phyloP scores from a whole-genome alignment of 805 yeast species.

The Candida stauntonica region DNA sequence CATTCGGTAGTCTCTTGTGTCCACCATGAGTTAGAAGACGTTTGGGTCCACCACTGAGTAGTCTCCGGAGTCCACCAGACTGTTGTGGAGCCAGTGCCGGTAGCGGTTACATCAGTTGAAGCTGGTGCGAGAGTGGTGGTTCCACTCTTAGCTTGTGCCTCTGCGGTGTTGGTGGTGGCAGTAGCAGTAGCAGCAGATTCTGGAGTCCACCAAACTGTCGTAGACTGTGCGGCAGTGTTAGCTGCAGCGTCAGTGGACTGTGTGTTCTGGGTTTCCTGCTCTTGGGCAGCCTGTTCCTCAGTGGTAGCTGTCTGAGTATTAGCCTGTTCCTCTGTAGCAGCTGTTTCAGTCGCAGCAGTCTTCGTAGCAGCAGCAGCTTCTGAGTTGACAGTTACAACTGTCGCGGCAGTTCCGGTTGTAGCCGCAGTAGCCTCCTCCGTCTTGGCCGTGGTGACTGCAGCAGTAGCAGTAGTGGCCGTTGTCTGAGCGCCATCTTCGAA shows the following conservation, averaged over 20 bases:
- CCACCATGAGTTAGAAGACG: conserved; percentile 3
- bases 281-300: neutral
- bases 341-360: neutral
- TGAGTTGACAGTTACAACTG: neutral
- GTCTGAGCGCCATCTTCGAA: conserved; percentile 9
- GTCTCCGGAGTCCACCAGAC: conserved; percentile 21
- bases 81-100: conserved; percentile 13
- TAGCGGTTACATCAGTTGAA: neutral
- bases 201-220: conserved; percentile 20
- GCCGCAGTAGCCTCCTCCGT: conserved; percentile 1
- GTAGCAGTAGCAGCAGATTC: conserved; percentile 8
- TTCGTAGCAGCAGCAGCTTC: conserved; percentile 1
- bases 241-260: conserved; percentile 2
- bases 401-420: conserved; percentile 1
- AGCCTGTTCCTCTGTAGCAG: neutral
- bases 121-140: conserved; percentile 2
- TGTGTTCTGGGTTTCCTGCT: conserved; percentile 1
- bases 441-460: neutral
- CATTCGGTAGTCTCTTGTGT: conserved; percentile 2
- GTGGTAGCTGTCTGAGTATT: neutral
- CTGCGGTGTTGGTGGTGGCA: conserved; percentile 1
- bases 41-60: neutral
- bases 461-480: conserved; percentile 7
- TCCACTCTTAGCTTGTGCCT: neutral
- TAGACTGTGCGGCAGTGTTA: conserved; percentile 4